Evolutionary conservation across 2,329 filamentous ascomycete genomes (phyloP).

Genomic region (Alternaria solani): DNA sequence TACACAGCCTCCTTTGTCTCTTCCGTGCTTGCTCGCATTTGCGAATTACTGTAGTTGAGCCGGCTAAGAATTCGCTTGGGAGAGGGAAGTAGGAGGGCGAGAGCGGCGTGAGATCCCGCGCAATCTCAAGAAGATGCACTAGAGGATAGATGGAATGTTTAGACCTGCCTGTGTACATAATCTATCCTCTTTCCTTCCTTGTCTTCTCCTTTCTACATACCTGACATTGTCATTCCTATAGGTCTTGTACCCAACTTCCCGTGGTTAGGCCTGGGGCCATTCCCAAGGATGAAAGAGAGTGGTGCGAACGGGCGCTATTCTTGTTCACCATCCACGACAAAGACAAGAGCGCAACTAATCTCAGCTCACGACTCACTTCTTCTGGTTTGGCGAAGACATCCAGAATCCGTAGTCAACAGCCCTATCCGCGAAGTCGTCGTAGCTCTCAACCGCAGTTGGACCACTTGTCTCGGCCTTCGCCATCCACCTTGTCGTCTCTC

Average conservation of each 20-base stretch:
- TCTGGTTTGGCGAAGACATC: conserved; percentile 1
- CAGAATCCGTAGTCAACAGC: not conserved
- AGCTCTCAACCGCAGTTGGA: not conserved
- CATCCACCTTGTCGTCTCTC: not conserved
- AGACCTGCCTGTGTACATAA: too few species aligned
- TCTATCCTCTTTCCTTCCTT: not conserved
- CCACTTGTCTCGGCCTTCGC: not conserved
- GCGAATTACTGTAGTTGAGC: too few species aligned
- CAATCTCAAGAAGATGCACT: too few species aligned
- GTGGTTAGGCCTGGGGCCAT: conserved; percentile 8
- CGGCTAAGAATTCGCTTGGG: too few species aligned
- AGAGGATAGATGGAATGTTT: too few species aligned
- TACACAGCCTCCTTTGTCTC: too few species aligned
- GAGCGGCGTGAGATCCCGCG: too few species aligned
- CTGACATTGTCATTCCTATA: not conserved
- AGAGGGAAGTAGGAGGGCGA: too few species aligned
- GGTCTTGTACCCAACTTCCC: conserved; percentile 5
- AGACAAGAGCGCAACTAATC: not conserved
- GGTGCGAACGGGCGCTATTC: conserved; percentile 3
- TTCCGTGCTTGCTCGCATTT: too few species aligned
- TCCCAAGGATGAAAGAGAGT: conserved; percentile 1
- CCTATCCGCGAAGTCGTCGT: not conserved
- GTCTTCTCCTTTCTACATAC: not conserved
- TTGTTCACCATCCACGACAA: not conserved
- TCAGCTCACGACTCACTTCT: not conserved